phyloP scores from a whole-genome alignment of 192 early-diverging fungal genomes.

The Coemansia sp. region DNA sequence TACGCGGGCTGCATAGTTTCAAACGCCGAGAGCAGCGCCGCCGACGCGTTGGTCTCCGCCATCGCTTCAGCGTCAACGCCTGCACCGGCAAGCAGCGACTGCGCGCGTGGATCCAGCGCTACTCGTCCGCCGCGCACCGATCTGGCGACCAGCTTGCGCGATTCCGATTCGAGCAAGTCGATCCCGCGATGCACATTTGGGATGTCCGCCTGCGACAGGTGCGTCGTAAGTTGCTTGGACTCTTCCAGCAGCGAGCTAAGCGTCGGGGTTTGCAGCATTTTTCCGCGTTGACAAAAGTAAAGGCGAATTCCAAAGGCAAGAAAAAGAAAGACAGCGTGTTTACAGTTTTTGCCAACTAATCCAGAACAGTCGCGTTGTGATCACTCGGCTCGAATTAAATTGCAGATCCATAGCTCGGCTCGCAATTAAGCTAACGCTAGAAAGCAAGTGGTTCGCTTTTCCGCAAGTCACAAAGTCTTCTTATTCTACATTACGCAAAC shows the following conservation, averaged over 20 bases:
- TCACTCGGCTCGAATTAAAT: no score
- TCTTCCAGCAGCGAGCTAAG: constrained; percentile 62
- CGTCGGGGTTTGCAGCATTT: constrained; percentile 3
- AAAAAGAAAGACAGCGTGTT: constrained; percentile 2
- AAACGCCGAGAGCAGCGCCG: constrained; percentile 68
- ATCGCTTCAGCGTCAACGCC: constrained; percentile 77
- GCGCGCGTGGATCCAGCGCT: constrained; percentile 46
- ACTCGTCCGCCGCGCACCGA: constrained; percentile 30
- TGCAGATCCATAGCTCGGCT: no score
- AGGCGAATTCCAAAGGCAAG: neutral
- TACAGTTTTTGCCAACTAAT: no score
- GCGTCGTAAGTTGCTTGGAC: constrained; percentile 68
- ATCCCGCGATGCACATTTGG: constrained; percentile 80
- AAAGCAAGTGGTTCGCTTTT: no score
- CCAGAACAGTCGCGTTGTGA: no score
- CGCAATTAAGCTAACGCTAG: no score
- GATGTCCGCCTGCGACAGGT: constrained; percentile 63
- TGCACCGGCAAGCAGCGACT: constrained; percentile 70
- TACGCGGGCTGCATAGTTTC: constrained; percentile 67
- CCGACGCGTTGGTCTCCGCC: constrained; percentile 55
- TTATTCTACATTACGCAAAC: no score
- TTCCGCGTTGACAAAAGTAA: neutral
- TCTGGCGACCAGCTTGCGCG: constrained; percentile 63
- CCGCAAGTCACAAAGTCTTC: no score
- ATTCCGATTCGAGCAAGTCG: constrained; percentile 83